phyloP scores from a whole-genome alignment of 1,139 yeast species.

The Pichia terricola region DNA sequence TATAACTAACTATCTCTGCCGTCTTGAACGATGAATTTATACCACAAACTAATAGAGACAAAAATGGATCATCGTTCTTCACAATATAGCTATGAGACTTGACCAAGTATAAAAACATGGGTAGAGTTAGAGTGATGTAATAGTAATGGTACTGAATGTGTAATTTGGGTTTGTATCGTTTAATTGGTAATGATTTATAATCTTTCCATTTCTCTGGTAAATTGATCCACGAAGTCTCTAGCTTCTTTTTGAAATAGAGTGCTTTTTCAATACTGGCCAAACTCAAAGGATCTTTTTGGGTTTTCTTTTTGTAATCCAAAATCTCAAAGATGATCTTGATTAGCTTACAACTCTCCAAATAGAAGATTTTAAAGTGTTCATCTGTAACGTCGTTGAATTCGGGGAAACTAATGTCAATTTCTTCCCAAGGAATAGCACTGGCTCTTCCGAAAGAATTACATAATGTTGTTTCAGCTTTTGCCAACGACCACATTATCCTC shows the following conservation, averaged over 20 bases:
- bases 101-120: constrained; percentile 30
- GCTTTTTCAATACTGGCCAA: constrained; percentile 30
- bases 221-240: constrained; percentile 26
- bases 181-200: constrained; percentile 23
- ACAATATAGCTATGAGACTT: constrained; percentile 23
- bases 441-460: constrained; percentile 35
- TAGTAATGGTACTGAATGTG: constrained; percentile 31
- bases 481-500: constrained; percentile 31
- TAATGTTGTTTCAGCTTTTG: constrained; percentile 29
- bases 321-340: constrained; percentile 29
- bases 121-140: constrained; percentile 30
- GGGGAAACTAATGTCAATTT: constrained; percentile 29
- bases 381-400: constrained; percentile 21
- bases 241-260: constrained; percentile 25
- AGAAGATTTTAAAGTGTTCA: constrained; percentile 26
- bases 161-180: constrained; percentile 30
- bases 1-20: constrained; percentile 27
- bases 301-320: constrained; percentile 27
- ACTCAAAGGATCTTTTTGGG: constrained; percentile 29
- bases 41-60: constrained; percentile 29
- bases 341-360: constrained; percentile 25
- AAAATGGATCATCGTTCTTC: constrained; percentile 29
- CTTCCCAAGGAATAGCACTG: constrained; percentile 31
- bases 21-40: constrained; percentile 29
- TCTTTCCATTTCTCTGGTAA: constrained; percentile 24